Evolutionary conservation across 2,329 filamentous ascomycete genomes (phyloP).

Genomic region (Leptographium galeiforme): DNA sequence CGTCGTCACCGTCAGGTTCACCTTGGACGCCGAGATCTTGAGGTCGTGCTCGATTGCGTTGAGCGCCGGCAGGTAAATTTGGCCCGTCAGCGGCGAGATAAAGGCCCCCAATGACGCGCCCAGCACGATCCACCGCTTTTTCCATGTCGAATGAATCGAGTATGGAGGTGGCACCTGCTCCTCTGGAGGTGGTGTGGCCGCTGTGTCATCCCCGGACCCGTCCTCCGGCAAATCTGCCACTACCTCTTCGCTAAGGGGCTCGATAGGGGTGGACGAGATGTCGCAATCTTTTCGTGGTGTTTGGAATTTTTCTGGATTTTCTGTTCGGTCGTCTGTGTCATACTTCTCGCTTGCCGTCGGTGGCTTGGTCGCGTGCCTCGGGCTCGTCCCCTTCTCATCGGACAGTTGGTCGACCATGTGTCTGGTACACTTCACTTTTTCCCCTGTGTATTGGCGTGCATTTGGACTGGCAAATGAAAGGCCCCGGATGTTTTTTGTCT

Average conservation of each 20-base stretch:
- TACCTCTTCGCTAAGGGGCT: neutral
- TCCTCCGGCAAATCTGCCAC: neutral
- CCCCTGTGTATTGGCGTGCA: too few species aligned
- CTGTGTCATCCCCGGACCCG: neutral
- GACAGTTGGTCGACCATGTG: too few species aligned
- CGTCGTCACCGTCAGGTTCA: conserved; percentile 39
- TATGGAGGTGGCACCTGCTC: conserved; percentile 15
- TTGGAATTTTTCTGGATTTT: too few species aligned
- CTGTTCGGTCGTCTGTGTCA: too few species aligned
- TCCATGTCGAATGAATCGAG: conserved; percentile 23
- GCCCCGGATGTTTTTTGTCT: too few species aligned
- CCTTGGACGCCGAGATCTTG: conserved; percentile 22
- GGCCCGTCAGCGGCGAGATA: conserved; percentile 30
- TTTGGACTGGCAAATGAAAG: too few species aligned
- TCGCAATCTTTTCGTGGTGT: neutral
- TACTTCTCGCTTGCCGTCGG: too few species aligned
- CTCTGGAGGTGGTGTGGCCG: neutral
- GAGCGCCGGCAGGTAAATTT: conserved; percentile 43
- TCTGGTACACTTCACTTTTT: too few species aligned
- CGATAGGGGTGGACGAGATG: neutral
- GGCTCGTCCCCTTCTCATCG: too few species aligned
- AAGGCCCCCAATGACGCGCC: conserved; percentile 24
- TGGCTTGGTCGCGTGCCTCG: too few species aligned
- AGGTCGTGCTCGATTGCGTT: conserved; percentile 29
- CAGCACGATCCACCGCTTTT: conserved; percentile 26